Percentiles rank a stretch among this genome's conserved stretches.
Evolutionary conservation across 2,329 filamentous ascomycete species (phyloP).

Genomic region (Hypoxylon sp.): DNA sequence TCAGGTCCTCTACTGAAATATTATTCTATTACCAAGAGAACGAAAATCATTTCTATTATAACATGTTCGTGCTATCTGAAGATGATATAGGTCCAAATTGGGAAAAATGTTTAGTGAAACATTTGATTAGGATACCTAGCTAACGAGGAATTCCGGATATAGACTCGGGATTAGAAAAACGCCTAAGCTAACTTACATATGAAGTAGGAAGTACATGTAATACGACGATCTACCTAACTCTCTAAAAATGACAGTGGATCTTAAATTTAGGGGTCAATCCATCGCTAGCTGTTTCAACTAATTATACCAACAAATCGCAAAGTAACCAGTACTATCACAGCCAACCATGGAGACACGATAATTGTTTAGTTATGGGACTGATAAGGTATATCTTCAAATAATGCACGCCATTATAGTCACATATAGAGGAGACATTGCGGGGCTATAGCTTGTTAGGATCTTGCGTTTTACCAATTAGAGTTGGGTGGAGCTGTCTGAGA

Average conservation of each 20-base stretch:
- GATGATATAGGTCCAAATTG: neutral
- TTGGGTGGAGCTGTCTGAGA: neutral
- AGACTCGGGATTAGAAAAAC: neutral
- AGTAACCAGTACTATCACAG: neutral
- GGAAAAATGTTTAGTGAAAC: neutral
- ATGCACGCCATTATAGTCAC: neutral
- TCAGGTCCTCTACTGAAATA: neutral
- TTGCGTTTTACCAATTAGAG: neutral
- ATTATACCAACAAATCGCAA: neutral
- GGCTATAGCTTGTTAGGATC: neutral
- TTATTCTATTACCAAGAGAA: slow-evolving; percentile 5
- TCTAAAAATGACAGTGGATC: neutral
- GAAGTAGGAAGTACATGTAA: neutral
- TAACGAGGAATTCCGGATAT: neutral
- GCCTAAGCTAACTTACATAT: neutral
- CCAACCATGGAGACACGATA: neutral
- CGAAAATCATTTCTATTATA: neutral
- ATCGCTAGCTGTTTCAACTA: slow-evolving; percentile 2
- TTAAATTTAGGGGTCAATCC: neutral
- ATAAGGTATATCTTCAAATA: neutral
- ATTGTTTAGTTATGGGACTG: neutral
- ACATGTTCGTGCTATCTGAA: neutral
- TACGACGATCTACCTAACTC: neutral
- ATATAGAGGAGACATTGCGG: neutral
- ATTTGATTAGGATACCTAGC: neutral